Conservation (phyloP, 495 filamentous ascomycete species). For the Penicillium riverlandense region DNA sequence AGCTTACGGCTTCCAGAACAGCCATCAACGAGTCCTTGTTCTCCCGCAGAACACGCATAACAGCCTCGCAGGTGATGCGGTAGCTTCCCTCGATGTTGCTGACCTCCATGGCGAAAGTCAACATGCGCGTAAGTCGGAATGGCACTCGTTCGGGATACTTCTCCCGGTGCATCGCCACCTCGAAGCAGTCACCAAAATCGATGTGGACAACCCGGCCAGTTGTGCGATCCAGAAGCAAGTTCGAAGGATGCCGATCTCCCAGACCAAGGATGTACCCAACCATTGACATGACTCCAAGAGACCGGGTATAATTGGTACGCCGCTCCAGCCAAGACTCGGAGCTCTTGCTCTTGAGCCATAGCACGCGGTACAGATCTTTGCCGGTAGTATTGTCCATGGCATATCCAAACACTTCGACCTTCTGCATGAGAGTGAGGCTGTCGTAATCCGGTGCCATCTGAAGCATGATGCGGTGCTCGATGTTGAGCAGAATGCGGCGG, state of each 20-base stretch:
- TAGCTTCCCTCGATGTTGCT: conserved; percentile 99
- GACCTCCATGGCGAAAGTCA: conserved; percentile 99
- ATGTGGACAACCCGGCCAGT: conserved; percentile 97
- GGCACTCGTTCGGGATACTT: conserved; percentile 98
- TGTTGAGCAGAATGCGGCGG: conserved; percentile 93
- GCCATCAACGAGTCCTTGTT: conserved; percentile 99
- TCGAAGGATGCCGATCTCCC: conserved; percentile 93
- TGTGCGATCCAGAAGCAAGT: conserved; percentile 90
- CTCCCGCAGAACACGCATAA: conserved; percentile 92
- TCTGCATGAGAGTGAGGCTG: conserved; percentile 97
- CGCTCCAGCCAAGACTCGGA: conserved; percentile 97
- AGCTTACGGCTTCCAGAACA: conserved; percentile 88
- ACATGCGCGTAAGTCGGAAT: conserved; percentile 95
- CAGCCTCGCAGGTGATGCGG: conserved; percentile 93
- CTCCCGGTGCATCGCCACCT: conserved; percentile 98
- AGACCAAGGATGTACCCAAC: conserved; percentile 97
- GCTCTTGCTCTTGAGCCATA: conserved; percentile 98
- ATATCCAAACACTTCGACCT: conserved; percentile 98
- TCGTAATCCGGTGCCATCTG: conserved; percentile 99
- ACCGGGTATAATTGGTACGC: conserved; percentile 95
- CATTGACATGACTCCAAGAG: conserved; percentile 99
- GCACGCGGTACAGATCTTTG: conserved; percentile 93
- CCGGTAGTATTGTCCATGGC: conserved; percentile 98
- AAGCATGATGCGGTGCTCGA: conserved; percentile 98
- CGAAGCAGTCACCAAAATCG: conserved; percentile 98